Evolutionary conservation across 1,284 basidiomycete species (phyloP).

Genomic region (Sutorius eximius): DNA sequence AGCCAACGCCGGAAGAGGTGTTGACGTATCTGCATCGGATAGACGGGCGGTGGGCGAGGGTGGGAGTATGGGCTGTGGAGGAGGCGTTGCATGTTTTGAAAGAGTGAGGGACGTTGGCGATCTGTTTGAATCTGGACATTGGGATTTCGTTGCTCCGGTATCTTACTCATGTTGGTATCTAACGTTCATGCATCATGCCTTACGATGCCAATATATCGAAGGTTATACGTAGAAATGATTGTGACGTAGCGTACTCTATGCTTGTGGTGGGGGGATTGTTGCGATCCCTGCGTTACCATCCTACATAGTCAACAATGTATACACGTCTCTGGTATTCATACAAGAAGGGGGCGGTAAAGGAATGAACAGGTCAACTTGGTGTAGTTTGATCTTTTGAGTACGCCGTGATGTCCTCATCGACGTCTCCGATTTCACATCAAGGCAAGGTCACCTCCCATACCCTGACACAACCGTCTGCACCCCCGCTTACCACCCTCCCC

Average conservation of each 20-base stretch:
- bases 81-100: conserved; percentile 46
- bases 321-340: no score
- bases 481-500: conserved; percentile 66
- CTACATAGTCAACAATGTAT: no score
- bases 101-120: neutral
- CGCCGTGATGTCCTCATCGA: no score
- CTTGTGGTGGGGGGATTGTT: no score
- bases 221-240: no score
- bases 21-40: conserved; percentile 42
- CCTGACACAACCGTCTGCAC: conserved; percentile 82
- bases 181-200: no score
- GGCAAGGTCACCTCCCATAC: conserved; percentile 70
- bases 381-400: no score
- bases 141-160: neutral
- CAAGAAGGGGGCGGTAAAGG: no score
- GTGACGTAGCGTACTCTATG: no score
- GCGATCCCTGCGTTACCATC: no score
- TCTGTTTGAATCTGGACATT: neutral
- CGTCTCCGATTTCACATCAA: conserved; percentile 12
- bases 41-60: conserved; percentile 62
- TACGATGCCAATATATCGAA: no score
- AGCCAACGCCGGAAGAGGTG: conserved; percentile 51
- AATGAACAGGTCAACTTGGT: no score
- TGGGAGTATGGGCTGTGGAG: conserved; percentile 61
- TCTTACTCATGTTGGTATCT: neutral